Percentiles rank a stretch among this genome's conserved stretches.
Conservation (phyloP, 192 early-diverging fungal genomes). For the Coemansia guatemalensis region DNA sequence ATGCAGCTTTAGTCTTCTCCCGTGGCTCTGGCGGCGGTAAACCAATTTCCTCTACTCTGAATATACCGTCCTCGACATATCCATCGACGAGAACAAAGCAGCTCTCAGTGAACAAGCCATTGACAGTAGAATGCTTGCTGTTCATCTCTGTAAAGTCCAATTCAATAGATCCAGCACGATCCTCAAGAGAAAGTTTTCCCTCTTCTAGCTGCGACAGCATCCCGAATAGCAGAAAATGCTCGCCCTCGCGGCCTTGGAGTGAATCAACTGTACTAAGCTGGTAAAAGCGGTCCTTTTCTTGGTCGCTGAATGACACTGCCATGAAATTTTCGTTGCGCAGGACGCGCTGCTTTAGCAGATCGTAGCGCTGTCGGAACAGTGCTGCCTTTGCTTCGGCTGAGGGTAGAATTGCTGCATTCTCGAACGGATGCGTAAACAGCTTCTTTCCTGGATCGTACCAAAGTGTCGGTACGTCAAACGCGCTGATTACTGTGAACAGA, state of each 20-base stretch:
- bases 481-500: constrained; percentile 59
- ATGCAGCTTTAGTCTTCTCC: constrained; percentile 32
- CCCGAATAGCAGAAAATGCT: constrained; percentile 75
- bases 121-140: constrained; percentile 44
- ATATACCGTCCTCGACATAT: constrained; percentile 67
- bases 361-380: constrained; percentile 74
- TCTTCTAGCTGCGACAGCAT: constrained; percentile 84
- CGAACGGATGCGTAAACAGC: constrained; percentile 56
- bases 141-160: constrained; percentile 61
- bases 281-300: constrained; percentile 40
- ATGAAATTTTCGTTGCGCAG: constrained; percentile 80
- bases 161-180: constrained; percentile 74
- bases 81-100: constrained; percentile 89
- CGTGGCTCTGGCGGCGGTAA: constrained; percentile 73
- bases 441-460: constrained; percentile 66
- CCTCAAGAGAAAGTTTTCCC: constrained; percentile 83
- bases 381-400: constrained; percentile 62
- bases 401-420: constrained; percentile 56
- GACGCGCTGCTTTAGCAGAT: constrained; percentile 75
- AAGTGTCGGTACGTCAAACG: constrained; percentile 72
- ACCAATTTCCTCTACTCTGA: constrained; percentile 69
- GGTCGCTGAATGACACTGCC: constrained; percentile 59
- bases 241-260: constrained; percentile 68
- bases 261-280: constrained; percentile 69
- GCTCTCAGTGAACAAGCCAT: constrained; percentile 81